Evolutionary conservation across 192 early-diverging fungal genomes (phyloP).

Genomic region (Entophlyctis helioformis): DNA sequence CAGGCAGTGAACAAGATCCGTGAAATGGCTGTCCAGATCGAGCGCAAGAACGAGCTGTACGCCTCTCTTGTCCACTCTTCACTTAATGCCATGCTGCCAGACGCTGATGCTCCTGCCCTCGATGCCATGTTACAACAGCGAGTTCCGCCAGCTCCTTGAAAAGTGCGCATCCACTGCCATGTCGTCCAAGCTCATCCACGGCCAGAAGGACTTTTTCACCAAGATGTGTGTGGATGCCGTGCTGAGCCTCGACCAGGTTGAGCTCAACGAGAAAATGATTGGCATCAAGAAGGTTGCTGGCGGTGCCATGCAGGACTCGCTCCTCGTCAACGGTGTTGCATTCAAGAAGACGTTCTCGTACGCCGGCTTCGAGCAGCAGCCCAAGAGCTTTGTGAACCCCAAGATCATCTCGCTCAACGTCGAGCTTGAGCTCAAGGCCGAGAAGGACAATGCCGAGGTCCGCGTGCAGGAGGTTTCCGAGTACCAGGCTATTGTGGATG

Average conservation of each 20-base stretch:
- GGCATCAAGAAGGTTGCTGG: conserved; percentile 97
- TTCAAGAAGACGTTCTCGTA: conserved; percentile 99
- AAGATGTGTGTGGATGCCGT: conserved; percentile 98
- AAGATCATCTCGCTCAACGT: conserved; percentile 91
- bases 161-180: conserved; percentile 98
- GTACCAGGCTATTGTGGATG: conserved; percentile 98
- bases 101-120: not conserved
- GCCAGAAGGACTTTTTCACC: conserved; percentile 94
- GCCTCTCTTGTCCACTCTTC: conserved; percentile 1
- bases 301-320: conserved; percentile 98
- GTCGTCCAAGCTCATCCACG: conserved; percentile 95
- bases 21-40: conserved; percentile 80
- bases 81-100: not conserved
- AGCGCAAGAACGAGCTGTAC: conserved; percentile 61
- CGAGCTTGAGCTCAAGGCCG: conserved; percentile 97
- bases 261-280: conserved; percentile 92
- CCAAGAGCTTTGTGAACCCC: conserved; percentile 84
- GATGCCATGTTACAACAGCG: no score
- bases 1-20: conserved; percentile 82
- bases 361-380: conserved; percentile 99
- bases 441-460: conserved; percentile 99
- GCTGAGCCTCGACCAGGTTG: conserved; percentile 85
- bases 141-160: conserved; percentile 79
- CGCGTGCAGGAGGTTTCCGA: conserved; percentile 90
- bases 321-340: conserved; percentile 90